These are phyloP conservation scores for Puccinia triticina DNA, from an alignment of 1,284 basidiomycete genomes.

Conservation along the genomic window DNA sequence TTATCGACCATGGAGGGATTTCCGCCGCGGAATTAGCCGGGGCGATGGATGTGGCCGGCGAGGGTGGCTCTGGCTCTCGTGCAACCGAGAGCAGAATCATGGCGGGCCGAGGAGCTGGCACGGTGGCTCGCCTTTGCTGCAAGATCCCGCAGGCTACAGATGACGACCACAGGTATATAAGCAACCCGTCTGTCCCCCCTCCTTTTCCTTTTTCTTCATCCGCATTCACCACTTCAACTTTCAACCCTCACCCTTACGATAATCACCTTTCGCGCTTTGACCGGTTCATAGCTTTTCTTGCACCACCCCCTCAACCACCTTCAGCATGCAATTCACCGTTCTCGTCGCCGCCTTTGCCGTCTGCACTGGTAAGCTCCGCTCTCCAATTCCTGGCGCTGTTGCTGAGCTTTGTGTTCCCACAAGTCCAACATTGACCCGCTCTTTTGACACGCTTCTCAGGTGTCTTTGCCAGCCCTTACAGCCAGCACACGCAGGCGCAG, in stretches of 20 bases:
- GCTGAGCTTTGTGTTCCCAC: too few relatives aligned
- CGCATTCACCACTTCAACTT: not conserved
- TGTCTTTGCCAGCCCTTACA: not conserved
- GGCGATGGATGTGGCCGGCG: too few relatives aligned
- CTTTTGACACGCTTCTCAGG: too few relatives aligned
- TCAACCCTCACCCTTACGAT: not conserved
- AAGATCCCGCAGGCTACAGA: too few relatives aligned
- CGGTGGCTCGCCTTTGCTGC: too few relatives aligned
- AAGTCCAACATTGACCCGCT: too few relatives aligned
- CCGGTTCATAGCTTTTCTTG: not conserved
- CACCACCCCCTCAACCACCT: not conserved
- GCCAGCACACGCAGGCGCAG: not conserved
- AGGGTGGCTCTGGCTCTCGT: too few relatives aligned
- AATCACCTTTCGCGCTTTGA: conserved; percentile 1
- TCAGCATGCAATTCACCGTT: not conserved
- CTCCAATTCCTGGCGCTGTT: not conserved
- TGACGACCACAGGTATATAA: not conserved
- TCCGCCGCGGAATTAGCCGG: too few relatives aligned
- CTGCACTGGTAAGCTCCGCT: not conserved
- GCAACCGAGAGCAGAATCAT: too few relatives aligned
- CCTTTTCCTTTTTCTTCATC: not conserved
- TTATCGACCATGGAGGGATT: too few relatives aligned
- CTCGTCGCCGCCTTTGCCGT: not conserved
- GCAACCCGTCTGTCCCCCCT: not conserved
- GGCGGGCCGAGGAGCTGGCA: too few relatives aligned